Evolutionary conservation across 352 stramenopile genomes (phyloP), one percentile per base, ranked within the genome.

Genomic region (Pythium sukuiense): DNA sequence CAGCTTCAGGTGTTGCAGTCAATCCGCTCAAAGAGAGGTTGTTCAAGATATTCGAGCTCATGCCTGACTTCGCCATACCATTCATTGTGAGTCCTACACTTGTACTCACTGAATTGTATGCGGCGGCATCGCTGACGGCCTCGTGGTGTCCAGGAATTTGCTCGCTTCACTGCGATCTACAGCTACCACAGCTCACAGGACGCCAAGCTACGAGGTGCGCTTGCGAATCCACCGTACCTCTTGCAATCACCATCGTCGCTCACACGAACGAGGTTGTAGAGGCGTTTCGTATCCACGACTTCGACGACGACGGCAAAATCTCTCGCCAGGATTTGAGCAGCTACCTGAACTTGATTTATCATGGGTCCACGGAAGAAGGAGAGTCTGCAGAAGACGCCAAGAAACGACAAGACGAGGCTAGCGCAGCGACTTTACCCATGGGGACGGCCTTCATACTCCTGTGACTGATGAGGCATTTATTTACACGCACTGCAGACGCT

Each of bases 261-360:
- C n/a, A n/a, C n/a, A n/a, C n/a, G n/a, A n/a, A n/a, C n/a, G n/a
- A n/a, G 29, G 13, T 46, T 37, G 35, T 50, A 89, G 81, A 79
- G 54, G 79, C 83, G 6, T 92, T 92, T 62, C 72, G 76, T 29
- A 78, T 92, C 52, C 83, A 92, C 61, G 83, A 92, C 52, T 86
- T 89, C 52, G 79, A 92, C 48, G 80, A 73, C 26, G 83, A 92
- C 43, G 83, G 82, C 32, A 89, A 85, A 54, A 82, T 92, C 65
- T 90, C 80, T 2, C 71, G 74, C 0, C 71, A 76, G 0, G 81
- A 92, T 61, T 67, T 92, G 46, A 67, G 69, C 32, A 56, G 56
- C 24, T 92, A 90, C 53, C 65, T 86, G 30, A 14, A 63, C 1
- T 55, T 87, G 20, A 70, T 83, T n/a, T 78, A 78, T 41, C 77